Evolutionary conservation across 2,329 filamentous ascomycete species (phyloP).

Genomic region (Emmonsiellopsis sp.): DNA sequence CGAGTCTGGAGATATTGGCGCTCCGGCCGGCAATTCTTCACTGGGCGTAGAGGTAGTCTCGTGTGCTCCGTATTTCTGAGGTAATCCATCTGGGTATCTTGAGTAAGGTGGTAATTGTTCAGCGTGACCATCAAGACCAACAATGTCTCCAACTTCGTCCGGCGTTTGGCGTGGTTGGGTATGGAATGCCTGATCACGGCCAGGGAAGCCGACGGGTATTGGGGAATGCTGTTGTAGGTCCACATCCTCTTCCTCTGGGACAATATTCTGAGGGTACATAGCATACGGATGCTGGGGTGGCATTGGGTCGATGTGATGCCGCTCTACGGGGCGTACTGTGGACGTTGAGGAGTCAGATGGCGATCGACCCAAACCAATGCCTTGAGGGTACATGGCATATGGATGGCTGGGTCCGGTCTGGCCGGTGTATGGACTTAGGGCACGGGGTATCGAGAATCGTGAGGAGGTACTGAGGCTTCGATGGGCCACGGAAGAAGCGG

Average conservation of each 20-base stretch:
- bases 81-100: constrained; percentile 70
- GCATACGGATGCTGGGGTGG: constrained; percentile 77
- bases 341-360: constrained; percentile 64
- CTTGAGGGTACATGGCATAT: constrained; percentile 76
- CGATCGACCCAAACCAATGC: constrained; percentile 47
- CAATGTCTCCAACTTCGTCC: constrained; percentile 77
- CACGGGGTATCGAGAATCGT: constrained; percentile 37
- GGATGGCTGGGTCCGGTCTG: constrained; percentile 70
- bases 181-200: constrained; percentile 57
- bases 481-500: constrained; percentile 24
- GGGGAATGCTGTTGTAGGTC: constrained; percentile 23
- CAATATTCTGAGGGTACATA: constrained; percentile 75
- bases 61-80: constrained; percentile 44
- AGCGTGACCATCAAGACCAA: constrained; percentile 78
- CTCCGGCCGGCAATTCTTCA: constrained; percentile 28
- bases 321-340: constrained; percentile 52
- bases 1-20: constrained; percentile 20
- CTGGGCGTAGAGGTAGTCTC: constrained; percentile 23
- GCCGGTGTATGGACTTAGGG: constrained; percentile 59
- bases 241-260: constrained; percentile 46
- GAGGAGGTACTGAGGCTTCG: constrained; percentile 38
- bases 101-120: constrained; percentile 90
- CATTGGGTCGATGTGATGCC: constrained; percentile 50
- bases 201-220: constrained; percentile 67
- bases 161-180: constrained; percentile 56